Percentiles rank a stretch among this genome's conserved stretches.
These are phyloP conservation scores for Saitoella complicata DNA, from an alignment of 805 yeast genomes.

Conservation along the genomic window DNA sequence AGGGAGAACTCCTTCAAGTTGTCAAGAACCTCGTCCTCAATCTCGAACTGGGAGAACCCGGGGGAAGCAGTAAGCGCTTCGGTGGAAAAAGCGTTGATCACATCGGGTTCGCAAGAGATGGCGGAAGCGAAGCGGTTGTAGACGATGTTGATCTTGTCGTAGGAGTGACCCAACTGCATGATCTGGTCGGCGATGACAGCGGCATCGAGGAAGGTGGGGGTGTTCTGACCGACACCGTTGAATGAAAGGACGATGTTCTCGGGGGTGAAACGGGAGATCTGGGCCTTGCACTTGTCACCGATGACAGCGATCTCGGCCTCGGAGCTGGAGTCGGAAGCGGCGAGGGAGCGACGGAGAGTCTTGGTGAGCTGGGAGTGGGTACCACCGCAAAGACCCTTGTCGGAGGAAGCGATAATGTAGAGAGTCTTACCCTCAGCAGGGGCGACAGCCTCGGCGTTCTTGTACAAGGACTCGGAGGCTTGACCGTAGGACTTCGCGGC, in stretches of 20 bases:
- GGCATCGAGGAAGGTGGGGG: constrained; percentile 85
- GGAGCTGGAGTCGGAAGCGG: constrained; percentile 21
- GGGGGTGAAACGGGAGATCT: constrained; percentile 68
- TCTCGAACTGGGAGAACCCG: constrained; percentile 65
- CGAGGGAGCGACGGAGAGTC: constrained; percentile 41
- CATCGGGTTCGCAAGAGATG: constrained; percentile 76
- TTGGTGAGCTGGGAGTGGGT: constrained; percentile 91
- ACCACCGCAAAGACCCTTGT: constrained; percentile 98
- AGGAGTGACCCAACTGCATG: constrained; percentile 37
- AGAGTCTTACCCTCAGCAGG: constrained; percentile 40
- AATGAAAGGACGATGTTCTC: constrained; percentile 56
- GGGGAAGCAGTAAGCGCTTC: constrained; percentile 69
- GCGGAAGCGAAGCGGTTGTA: constrained; percentile 81
- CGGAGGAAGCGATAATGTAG: constrained; percentile 80
- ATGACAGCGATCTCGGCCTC: constrained; percentile 58
- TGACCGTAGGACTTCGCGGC: constrained; percentile 71
- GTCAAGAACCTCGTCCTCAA: constrained; percentile 40
- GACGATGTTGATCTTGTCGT: constrained; percentile 62
- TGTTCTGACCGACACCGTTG: constrained; percentile 90
- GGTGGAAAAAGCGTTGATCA: constrained; percentile 49
- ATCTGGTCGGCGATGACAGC: constrained; percentile 79
- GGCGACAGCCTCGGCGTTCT: constrained; percentile 24
- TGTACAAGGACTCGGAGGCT: constrained; percentile 64
- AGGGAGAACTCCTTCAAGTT: constrained; percentile 67
- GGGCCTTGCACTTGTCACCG: constrained; percentile 90